A percentile compares a stretch with the other conserved stretches of the same genome.
phyloP scores from a whole-genome alignment of 1,139 yeast species.

The Yamadazyma conglobata region DNA sequence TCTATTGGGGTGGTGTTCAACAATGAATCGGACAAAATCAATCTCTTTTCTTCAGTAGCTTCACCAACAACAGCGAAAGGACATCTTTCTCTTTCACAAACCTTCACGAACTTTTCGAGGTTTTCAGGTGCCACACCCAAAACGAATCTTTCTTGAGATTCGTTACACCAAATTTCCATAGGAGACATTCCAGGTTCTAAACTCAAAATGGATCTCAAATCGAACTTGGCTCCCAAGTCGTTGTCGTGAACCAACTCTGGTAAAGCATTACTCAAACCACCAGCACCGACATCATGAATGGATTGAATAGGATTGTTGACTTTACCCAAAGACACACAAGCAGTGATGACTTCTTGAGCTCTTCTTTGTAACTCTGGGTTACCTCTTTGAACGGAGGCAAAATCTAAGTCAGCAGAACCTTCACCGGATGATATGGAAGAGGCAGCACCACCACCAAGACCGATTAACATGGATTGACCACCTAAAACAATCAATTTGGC shows the following conservation, averaged over 20 bases:
- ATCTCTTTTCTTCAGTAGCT: conserved; percentile 84
- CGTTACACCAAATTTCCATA: conserved; percentile 99
- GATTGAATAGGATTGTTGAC: conserved; percentile 82
- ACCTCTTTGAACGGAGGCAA: conserved; percentile 98
- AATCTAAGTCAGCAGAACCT: conserved; percentile 93
- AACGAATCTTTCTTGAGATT: conserved; percentile 97
- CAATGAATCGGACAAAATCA: conserved; percentile 76
- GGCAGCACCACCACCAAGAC: conserved; percentile 99
- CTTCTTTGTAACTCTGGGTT: conserved; percentile 99
- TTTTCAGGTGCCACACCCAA: conserved; percentile 86
- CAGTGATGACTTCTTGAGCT: conserved; percentile 96
- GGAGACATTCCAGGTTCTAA: conserved; percentile 99
- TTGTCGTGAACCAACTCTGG: conserved; percentile 98
- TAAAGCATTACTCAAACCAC: conserved; percentile 95
- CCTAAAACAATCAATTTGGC: conserved; percentile 91
- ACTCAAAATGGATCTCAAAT: conserved; percentile 84
- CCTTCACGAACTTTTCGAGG: conserved; percentile 63
- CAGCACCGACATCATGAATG: conserved; percentile 99
- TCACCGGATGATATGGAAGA: conserved; percentile 94
- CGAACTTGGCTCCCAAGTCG: conserved; percentile 90
- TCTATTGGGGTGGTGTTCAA: conserved; percentile 85
- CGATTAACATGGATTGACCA: conserved; percentile 98
- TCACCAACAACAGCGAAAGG: conserved; percentile 94
- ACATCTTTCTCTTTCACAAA: conserved; percentile 95
- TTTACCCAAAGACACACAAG: conserved; percentile 81